Conservation (phyloP, 352 stramenopile genomes). For the Globisporangium apiculatum region DNA sequence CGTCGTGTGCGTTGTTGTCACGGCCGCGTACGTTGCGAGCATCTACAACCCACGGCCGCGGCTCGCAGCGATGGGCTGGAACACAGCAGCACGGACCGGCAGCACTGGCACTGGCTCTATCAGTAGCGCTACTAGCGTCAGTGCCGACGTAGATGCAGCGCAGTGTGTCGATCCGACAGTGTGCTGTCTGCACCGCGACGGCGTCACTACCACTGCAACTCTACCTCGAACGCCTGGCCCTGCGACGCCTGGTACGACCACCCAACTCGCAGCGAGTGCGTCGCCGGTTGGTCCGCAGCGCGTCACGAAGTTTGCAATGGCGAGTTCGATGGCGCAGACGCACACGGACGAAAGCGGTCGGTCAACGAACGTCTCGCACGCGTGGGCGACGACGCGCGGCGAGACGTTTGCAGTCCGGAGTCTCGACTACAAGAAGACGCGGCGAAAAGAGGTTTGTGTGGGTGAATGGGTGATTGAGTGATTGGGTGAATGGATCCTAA, state of each 20-base stretch:
- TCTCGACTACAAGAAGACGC: slow-evolving; percentile 74
- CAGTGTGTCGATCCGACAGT: slow-evolving; percentile 21
- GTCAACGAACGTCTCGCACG: slow-evolving; percentile 47
- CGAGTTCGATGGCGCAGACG: slow-evolving; percentile 44
- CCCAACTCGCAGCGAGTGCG: not conserved
- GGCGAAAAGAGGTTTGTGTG: slow-evolving; percentile 73
- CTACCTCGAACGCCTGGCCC: not conserved
- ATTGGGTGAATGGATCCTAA: not conserved
- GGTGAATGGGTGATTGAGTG: not conserved
- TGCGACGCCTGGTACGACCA: not conserved
- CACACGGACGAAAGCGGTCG: slow-evolving; percentile 38
- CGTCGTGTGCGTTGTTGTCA: slow-evolving; percentile 46
- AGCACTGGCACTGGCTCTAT: slow-evolving; percentile 1
- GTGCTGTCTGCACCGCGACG: slow-evolving; percentile 46
- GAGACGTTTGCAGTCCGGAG: slow-evolving; percentile 69
- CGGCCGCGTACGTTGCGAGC: slow-evolving; percentile 32
- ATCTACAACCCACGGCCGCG: slow-evolving; percentile 41
- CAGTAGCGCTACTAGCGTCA: not conserved
- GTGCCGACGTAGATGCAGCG: not conserved
- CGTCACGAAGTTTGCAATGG: slow-evolving; percentile 43
- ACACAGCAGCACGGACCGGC: not conserved
- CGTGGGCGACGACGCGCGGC: slow-evolving; percentile 36
- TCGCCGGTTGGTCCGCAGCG: slow-evolving; percentile 5
- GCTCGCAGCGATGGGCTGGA: not conserved
- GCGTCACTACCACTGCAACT: not conserved